Conservation (phyloP, 2,329 filamentous ascomycete genomes). For the Pseudocercospora crystallina region DNA sequence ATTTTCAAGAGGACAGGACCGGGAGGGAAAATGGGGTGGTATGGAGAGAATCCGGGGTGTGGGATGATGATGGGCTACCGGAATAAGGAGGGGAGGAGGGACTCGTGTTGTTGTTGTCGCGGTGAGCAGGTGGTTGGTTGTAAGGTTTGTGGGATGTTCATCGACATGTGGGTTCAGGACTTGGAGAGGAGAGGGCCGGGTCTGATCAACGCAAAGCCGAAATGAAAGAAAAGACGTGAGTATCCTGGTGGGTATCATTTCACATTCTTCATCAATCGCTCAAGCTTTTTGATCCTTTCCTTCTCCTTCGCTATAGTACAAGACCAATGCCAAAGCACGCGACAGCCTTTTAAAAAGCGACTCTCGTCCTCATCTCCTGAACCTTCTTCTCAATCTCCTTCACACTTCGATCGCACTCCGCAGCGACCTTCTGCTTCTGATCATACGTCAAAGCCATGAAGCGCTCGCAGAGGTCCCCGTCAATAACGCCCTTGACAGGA, state of each 20-base stretch:
- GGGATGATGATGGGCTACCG: no score
- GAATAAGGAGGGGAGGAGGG: no score
- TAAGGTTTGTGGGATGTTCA: constrained; percentile 8
- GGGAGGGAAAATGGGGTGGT: no score
- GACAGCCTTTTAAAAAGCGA: constrained; percentile 32
- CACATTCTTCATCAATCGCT: constrained; percentile 5
- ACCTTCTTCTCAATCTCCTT: constrained; percentile 96
- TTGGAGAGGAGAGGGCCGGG: constrained; percentile 3
- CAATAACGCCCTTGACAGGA: constrained; percentile 93
- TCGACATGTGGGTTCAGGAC: constrained; percentile 8
- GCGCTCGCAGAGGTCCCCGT: constrained; percentile 93
- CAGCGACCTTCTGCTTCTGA: constrained; percentile 93
- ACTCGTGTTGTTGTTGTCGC: no score
- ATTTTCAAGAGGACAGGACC: no score
- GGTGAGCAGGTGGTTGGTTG: background rate
- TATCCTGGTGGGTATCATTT: constrained; percentile 6
- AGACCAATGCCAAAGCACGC: background rate
- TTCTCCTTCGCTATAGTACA: background rate
- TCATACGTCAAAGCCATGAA: constrained; percentile 81
- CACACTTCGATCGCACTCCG: constrained; percentile 84
- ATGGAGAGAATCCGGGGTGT: no score
- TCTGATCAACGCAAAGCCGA: background rate
- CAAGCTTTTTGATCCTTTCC: background rate
- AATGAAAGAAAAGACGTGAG: background rate
- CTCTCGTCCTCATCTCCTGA: constrained; percentile 40